These are phyloP conservation scores for Monosporozyma solicola DNA, from an alignment of 805 yeast genomes.

Conservation along the genomic window DNA sequence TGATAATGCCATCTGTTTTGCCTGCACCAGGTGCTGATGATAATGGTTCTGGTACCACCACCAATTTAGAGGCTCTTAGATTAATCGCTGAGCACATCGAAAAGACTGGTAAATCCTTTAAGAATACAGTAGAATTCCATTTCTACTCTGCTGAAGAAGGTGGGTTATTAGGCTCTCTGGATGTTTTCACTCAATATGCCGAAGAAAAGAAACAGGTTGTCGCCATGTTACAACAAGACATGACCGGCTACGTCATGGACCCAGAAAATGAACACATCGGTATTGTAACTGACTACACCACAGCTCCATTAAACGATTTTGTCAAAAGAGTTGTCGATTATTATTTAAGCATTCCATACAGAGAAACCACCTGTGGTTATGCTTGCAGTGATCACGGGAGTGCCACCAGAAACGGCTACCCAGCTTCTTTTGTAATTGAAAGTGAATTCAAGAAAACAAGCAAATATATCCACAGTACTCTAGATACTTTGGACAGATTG, in stretches of 20 bases:
- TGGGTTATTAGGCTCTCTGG: conserved; percentile 79
- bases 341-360: conserved; percentile 61
- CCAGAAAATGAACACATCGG: conserved; percentile 60
- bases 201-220: conserved; percentile 42
- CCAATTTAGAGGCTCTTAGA: conserved; percentile 67
- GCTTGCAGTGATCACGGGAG: conserved; percentile 93
- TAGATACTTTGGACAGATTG: conserved; percentile 75
- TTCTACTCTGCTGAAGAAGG: conserved; percentile 95
- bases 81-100: conserved; percentile 35
- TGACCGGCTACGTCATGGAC: conserved; percentile 70
- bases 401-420: conserved; percentile 75
- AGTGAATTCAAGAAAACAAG: conserved; percentile 54
- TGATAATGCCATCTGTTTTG: conserved; percentile 56
- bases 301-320: conserved; percentile 46
- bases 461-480: conserved; percentile 64
- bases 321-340: conserved; percentile 49
- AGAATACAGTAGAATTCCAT: conserved; percentile 81
- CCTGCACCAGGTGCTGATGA: conserved; percentile 95
- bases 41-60: conserved; percentile 81
- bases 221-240: conserved; percentile 89
- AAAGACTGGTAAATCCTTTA: conserved; percentile 37
- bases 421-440: conserved; percentile 77
- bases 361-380: conserved; percentile 77
- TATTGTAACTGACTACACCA: conserved; percentile 64
- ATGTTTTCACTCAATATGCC: conserved; percentile 51